Evolutionary conservation across 1,284 basidiomycete genomes (phyloP).

Genomic region (Somion occarium): DNA sequence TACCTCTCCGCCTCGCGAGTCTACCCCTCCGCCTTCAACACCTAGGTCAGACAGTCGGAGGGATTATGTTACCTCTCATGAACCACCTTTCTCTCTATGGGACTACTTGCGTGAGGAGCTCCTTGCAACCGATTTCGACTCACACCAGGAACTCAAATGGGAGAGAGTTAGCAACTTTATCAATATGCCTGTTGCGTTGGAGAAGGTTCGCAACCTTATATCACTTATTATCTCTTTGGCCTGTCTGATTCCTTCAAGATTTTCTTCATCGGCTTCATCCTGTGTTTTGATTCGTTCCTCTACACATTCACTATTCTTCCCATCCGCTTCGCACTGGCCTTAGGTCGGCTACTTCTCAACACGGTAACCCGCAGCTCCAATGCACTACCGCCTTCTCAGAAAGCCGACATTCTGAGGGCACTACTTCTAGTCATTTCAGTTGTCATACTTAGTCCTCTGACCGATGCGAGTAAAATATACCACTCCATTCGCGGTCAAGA

Average conservation of each 20-base stretch:
- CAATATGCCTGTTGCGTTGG: conserved; percentile 88
- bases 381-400: conserved; percentile 79
- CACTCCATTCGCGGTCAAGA: conserved; percentile 99
- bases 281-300: conserved; percentile 96
- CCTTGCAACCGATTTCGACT: conserved; percentile 87
- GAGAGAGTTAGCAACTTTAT: conserved; percentile 98
- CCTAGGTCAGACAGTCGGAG: background rate
- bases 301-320: conserved; percentile 98
- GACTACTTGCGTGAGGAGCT: conserved; percentile 88
- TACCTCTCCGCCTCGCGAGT: conserved; percentile 18
- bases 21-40: background rate
- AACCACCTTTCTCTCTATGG: conserved; percentile 77
- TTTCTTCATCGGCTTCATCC: conserved; percentile 86
- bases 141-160: conserved; percentile 91
- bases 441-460: conserved; percentile 73
- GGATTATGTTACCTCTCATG: conserved; percentile 8
- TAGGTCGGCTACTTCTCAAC: conserved; percentile 53
- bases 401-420: conserved; percentile 84
- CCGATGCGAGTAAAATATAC: conserved; percentile 98
- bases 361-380: conserved; percentile 44
- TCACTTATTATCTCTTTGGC: background rate
- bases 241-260: conserved; percentile 46
- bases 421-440: conserved; percentile 78
- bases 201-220: conserved; percentile 67
- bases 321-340: conserved; percentile 77